Percentiles rank a stretch among this genome's conserved stretches.
These are phyloP conservation scores for Brassica balearica DNA, from an alignment of 441 rosid genomes.

Conservation along the genomic window DNA sequence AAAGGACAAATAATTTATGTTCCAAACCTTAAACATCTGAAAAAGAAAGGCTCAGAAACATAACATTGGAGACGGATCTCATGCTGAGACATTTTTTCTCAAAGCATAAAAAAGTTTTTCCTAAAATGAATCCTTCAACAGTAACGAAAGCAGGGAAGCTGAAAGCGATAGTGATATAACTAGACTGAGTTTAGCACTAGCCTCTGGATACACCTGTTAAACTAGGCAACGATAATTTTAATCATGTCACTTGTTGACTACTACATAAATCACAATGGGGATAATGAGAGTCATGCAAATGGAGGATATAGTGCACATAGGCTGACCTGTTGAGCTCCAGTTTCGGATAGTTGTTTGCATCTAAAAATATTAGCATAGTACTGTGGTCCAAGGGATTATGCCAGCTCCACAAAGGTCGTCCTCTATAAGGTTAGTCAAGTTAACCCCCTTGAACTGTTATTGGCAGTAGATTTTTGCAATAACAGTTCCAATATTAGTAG, in stretches of 20 bases:
- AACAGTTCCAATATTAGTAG: slow-evolving; percentile 14
- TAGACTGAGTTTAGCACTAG: too few relatives aligned
- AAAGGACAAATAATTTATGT: too few relatives aligned
- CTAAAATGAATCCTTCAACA: too few relatives aligned
- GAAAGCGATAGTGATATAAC: too few relatives aligned
- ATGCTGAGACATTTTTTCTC: too few relatives aligned
- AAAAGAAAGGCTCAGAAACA: too few relatives aligned
- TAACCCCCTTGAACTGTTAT: too few relatives aligned
- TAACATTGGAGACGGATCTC: too few relatives aligned
- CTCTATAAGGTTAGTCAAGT: slow-evolving; percentile 9
- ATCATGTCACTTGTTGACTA: slow-evolving; percentile 24
- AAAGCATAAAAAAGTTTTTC: too few relatives aligned
- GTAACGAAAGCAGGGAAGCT: too few relatives aligned
- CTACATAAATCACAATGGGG: slow-evolving; percentile 1
- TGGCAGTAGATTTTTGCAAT: background rate
- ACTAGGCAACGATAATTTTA: background rate
- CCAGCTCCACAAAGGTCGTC: slow-evolving; percentile 67
- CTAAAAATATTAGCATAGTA: slow-evolving; percentile 93
- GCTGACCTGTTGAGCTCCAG: slow-evolving; percentile 97
- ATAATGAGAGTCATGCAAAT: slow-evolving; percentile 9
- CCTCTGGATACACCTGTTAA: too few relatives aligned
- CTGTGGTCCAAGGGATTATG: slow-evolving; percentile 96
- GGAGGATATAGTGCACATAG: slow-evolving; percentile 14
- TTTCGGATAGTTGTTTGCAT: slow-evolving; percentile 96
- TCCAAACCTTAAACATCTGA: too few relatives aligned